Evolutionary conservation across 2,329 filamentous ascomycete species (phyloP).

Genomic region (Aphanoascus verrucosus): DNA sequence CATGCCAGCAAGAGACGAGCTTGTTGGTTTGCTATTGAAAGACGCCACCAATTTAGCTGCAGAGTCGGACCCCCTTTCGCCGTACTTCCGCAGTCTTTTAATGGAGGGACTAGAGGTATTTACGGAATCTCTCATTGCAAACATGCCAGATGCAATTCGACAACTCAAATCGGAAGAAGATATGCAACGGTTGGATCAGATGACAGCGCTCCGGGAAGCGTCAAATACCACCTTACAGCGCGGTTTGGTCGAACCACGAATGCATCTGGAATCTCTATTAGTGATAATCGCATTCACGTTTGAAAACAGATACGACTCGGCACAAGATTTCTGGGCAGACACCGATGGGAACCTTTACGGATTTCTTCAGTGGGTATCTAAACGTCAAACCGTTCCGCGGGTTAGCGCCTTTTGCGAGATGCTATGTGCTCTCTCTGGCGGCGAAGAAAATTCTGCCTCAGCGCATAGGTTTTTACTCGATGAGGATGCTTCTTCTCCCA

Average conservation of each 20-base stretch:
- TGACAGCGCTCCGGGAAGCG: constrained; percentile 37
- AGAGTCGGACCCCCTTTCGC: constrained; percentile 58
- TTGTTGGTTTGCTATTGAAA: constrained; percentile 72
- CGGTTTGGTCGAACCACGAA: constrained; percentile 38
- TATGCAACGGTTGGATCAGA: constrained; percentile 51
- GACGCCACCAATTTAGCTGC: constrained; percentile 60
- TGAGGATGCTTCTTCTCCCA: constrained; percentile 64
- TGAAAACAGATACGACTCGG: constrained; percentile 71
- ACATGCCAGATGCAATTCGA: constrained; percentile 84
- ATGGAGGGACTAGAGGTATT: constrained; percentile 79
- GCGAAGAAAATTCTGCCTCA: constrained; percentile 68
- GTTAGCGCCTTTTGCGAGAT: constrained; percentile 96
- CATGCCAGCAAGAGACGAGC: constrained; percentile 70
- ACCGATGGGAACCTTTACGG: constrained; percentile 86
- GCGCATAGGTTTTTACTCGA: constrained; percentile 80
- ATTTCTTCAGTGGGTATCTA: constrained; percentile 94
- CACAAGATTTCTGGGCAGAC: constrained; percentile 83
- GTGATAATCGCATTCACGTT: constrained; percentile 87
- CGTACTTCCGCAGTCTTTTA: constrained; percentile 59
- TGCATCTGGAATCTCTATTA: constrained; percentile 73
- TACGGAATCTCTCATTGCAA: constrained; percentile 84
- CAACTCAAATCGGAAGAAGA: constrained; percentile 82
- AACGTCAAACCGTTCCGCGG: constrained; percentile 86
- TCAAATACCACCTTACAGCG: constrained; percentile 33
- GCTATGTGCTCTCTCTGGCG: constrained; percentile 75